These are phyloP conservation scores for Zostera marina DNA, from an alignment of 116 monocot genomes.

Conservation along the genomic window DNA sequence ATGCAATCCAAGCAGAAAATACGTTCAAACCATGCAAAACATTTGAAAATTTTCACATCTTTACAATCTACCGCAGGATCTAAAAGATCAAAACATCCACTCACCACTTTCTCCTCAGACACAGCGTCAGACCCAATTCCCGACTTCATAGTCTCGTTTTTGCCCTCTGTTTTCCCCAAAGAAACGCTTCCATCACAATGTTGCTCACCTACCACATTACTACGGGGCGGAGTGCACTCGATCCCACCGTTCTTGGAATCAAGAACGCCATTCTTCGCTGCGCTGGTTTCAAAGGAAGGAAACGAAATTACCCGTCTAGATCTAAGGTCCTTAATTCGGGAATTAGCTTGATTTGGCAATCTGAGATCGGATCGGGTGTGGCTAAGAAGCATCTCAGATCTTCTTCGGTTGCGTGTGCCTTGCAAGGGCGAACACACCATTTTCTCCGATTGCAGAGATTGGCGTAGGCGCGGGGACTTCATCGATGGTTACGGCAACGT, in stretches of 20 bases:
- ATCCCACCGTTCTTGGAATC: background rate
- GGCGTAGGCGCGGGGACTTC: background rate
- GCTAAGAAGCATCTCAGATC: conserved; percentile 18
- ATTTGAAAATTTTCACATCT: too few relatives aligned
- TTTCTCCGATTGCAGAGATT: background rate
- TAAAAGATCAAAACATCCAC: too few relatives aligned
- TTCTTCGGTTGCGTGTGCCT: conserved; percentile 9
- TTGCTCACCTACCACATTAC: background rate
- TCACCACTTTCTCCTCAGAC: too few relatives aligned
- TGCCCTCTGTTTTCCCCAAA: background rate
- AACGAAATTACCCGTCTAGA: conserved; percentile 10
- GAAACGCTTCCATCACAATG: background rate
- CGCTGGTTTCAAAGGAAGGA: background rate
- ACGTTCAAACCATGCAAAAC: too few relatives aligned
- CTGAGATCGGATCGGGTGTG: conserved; percentile 12
- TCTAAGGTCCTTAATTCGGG: conserved; percentile 12
- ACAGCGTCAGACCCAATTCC: too few relatives aligned
- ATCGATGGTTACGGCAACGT: background rate
- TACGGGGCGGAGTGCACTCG: conserved; percentile 10
- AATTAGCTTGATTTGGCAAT: background rate
- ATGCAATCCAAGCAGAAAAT: too few relatives aligned
- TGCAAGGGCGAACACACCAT: background rate
- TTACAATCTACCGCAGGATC: too few relatives aligned
- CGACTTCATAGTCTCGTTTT: background rate
- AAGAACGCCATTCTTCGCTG: background rate